Evolutionary conservation across 306 rosid genomes (phyloP).

Genomic region (cucumber (Cucumis sativus)): Cucumber_9930_V3 NC_026656.2:16368001-16368500

Average conservation of each 20-base stretch:
- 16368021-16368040: background rate
- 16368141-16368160: conserved; percentile 14
- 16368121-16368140: background rate
- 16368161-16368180: conserved; percentile 96
- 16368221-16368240: conserved; percentile 24
- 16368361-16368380: background rate
- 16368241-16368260: background rate
- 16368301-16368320: background rate
- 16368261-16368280: background rate
- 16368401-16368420: background rate
- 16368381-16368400: background rate
- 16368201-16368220: conserved; percentile 96
- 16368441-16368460: background rate
- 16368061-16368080: background rate
- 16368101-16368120: background rate
- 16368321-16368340: background rate
- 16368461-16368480: background rate
- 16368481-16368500: background rate
- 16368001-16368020: conserved; percentile 56
- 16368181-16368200: conserved; percentile 81
- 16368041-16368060: background rate
- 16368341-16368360: background rate
- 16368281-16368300: background rate
- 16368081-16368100: background rate
- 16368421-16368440: background rate